phyloP scores from a whole-genome alignment of 148 eudicot species.

The Rhododendron molle region DNA sequence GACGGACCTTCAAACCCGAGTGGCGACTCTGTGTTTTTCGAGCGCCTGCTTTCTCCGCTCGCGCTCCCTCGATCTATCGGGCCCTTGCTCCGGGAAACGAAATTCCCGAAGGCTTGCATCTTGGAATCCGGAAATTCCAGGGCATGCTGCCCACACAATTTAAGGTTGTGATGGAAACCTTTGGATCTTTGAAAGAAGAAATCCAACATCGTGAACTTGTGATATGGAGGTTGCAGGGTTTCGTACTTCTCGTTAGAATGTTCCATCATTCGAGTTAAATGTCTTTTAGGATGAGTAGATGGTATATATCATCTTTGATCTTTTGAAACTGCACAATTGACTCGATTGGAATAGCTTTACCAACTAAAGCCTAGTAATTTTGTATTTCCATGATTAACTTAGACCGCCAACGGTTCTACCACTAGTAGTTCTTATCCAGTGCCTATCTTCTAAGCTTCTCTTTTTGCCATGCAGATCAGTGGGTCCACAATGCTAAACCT shows the following conservation, averaged over 20 bases:
- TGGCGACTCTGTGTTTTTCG: too few relatives aligned
- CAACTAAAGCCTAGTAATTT: background rate
- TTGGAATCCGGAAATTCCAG: too few relatives aligned
- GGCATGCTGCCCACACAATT: too few relatives aligned
- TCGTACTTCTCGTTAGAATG: background rate
- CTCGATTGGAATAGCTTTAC: background rate
- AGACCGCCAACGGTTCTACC: background rate
- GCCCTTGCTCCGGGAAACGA: too few relatives aligned
- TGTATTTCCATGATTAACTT: background rate
- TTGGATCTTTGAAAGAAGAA: background rate
- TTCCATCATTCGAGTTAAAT: background rate
- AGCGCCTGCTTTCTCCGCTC: too few relatives aligned
- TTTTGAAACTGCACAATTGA: background rate
- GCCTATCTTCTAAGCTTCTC: background rate
- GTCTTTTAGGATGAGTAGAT: background rate
- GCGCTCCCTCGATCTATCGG: too few relatives aligned
- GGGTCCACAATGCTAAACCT: slow-evolving; percentile 87
- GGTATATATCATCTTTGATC: background rate
- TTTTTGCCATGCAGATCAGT: slow-evolving; percentile 43
- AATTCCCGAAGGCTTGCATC: too few relatives aligned
- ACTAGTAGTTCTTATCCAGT: background rate
- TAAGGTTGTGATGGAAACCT: background rate
- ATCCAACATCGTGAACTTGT: background rate
- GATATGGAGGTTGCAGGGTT: background rate
- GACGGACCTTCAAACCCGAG: too few relatives aligned